phyloP scores from a whole-genome alignment of 2,329 filamentous ascomycete genomes.

The Dothistroma septosporum region DNA sequence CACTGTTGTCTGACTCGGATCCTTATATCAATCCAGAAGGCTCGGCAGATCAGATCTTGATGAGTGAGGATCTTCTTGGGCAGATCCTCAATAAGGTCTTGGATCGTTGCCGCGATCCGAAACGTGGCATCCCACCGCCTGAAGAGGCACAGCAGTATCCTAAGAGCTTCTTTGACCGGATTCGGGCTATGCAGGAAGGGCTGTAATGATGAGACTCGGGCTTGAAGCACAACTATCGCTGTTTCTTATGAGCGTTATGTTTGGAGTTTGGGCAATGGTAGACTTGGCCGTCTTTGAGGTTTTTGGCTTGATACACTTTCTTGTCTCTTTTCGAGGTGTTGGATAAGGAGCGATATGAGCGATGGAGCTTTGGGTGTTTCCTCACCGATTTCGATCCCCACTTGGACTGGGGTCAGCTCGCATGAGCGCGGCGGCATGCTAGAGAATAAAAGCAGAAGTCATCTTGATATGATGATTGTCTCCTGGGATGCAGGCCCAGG shows the following conservation, averaged over 20 bases:
- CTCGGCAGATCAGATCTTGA: conserved; percentile 45
- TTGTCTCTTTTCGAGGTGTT: background rate
- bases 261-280: background rate
- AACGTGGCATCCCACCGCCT: conserved; percentile 52
- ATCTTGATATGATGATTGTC: background rate
- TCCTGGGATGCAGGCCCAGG: background rate
- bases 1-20: conserved; percentile 54
- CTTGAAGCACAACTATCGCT: background rate
- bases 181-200: conserved; percentile 40
- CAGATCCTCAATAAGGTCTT: conserved; percentile 58
- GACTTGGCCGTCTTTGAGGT: background rate
- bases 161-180: conserved; percentile 46
- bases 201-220: conserved; percentile 11
- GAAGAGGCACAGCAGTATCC: conserved; percentile 51
- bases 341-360: background rate
- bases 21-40: conserved; percentile 57
- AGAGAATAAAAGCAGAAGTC: background rate
- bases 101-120: conserved; percentile 53
- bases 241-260: background rate
- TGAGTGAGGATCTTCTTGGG: conserved; percentile 56
- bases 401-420: background rate
- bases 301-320: background rate
- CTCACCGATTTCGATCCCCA: background rate
- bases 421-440: background rate
- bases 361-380: background rate